Conservation (phyloP, 2,329 filamentous ascomycete genomes). For the Epichloe aotearoae region DNA sequence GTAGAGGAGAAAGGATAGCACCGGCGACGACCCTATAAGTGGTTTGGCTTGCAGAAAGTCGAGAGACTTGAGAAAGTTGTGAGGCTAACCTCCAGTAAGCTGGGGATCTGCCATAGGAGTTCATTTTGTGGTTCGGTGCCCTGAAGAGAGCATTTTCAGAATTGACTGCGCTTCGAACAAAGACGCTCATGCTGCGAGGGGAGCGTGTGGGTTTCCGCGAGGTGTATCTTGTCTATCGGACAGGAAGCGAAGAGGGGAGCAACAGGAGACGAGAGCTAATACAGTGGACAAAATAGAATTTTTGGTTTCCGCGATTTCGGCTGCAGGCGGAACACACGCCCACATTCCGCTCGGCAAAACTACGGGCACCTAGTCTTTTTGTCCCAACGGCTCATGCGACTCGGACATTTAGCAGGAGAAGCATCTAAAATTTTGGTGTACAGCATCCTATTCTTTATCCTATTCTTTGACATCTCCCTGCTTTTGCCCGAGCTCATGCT, state of each 20-base stretch:
- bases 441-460: too few relatives aligned
- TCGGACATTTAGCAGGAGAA: background rate
- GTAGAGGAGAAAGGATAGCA: conserved; percentile 25
- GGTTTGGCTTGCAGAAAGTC: conserved; percentile 15
- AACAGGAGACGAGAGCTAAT: conserved; percentile 10
- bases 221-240: conserved; percentile 14
- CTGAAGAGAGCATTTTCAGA: conserved; percentile 29
- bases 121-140: conserved; percentile 23
- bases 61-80: conserved; percentile 18
- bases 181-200: conserved; percentile 30
- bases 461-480: background rate
- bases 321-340: conserved; percentile 16
- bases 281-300: conserved; percentile 24
- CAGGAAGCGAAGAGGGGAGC: conserved; percentile 9
- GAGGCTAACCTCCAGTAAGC: conserved; percentile 35
- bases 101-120: conserved; percentile 30
- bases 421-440: background rate
- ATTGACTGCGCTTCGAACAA: conserved; percentile 29
- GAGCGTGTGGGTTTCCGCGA: conserved; percentile 15
- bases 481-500: conserved; percentile 7
- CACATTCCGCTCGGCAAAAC: conserved; percentile 21
- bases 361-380: conserved; percentile 17
- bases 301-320: conserved; percentile 26
- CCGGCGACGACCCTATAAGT: conserved; percentile 14
- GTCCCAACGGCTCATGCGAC: background rate